These are phyloP conservation scores for Trichoderma koningiopsis DNA, from an alignment of 2,329 filamentous ascomycete species.

Conservation along the genomic window DNA sequence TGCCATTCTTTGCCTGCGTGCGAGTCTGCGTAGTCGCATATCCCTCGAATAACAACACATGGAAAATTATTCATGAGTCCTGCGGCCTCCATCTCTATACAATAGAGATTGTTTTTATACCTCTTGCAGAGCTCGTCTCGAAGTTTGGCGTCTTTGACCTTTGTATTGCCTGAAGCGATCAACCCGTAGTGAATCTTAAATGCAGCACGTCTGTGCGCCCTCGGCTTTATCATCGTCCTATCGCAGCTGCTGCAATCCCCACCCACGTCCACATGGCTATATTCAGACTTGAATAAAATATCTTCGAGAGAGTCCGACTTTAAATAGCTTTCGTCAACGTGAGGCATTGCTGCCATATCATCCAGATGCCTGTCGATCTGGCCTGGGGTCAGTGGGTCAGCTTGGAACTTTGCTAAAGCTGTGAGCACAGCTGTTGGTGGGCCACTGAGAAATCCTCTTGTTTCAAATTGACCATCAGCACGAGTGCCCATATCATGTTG, in stretches of 20 bases:
- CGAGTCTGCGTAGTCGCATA: conserved; percentile 45
- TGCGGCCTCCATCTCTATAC: conserved; percentile 40
- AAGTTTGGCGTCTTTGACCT: conserved; percentile 40
- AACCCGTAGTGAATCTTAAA: conserved; percentile 29
- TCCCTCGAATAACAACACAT: conserved; percentile 44
- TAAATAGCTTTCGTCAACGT: background rate
- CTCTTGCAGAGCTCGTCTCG: conserved; percentile 36
- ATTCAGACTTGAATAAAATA: background rate
- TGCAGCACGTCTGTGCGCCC: background rate
- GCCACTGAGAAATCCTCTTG: conserved; percentile 5
- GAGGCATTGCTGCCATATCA: background rate
- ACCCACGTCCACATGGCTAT: background rate
- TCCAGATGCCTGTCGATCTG: background rate
- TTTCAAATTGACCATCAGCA: background rate
- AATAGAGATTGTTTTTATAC: conserved; percentile 27
- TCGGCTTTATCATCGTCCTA: background rate
- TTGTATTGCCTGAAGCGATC: conserved; percentile 39
- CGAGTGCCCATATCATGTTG: conserved; percentile 28
- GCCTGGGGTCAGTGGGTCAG: background rate
- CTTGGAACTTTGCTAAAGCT: conserved; percentile 8
- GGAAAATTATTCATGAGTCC: conserved; percentile 36
- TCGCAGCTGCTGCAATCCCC: conserved; percentile 13
- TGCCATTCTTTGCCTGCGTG: conserved; percentile 45
- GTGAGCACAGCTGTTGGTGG: conserved; percentile 19
- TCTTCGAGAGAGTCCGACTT: background rate